These are phyloP conservation scores for Eutrema salsugineum DNA, from an alignment of 441 rosid genomes.

Conservation along the genomic window DNA sequence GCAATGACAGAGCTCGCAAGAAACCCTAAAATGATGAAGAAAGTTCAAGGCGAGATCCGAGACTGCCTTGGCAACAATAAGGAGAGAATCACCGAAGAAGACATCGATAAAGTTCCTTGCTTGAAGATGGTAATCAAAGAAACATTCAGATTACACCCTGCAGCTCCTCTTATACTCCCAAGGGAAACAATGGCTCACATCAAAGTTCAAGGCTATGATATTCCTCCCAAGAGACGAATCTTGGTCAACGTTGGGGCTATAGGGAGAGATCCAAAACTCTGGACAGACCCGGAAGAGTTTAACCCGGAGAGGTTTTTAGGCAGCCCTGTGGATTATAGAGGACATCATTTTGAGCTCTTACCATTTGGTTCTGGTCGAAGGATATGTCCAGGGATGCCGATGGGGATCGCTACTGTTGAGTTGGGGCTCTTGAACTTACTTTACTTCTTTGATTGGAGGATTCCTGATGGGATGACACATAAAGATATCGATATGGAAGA, in stretches of 20 bases:
- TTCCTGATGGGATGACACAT: constrained; percentile 25
- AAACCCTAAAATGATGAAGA: constrained; percentile 37
- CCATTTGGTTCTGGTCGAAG: constrained; percentile 39
- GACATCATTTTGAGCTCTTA: constrained; percentile 25
- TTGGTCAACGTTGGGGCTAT: constrained; percentile 25
- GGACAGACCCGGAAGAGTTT: constrained; percentile 32
- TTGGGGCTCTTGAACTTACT: constrained; percentile 32
- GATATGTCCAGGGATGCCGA: constrained; percentile 25
- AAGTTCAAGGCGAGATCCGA: constrained; percentile 39
- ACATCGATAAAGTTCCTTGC: constrained; percentile 34
- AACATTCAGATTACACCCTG: constrained; percentile 51
- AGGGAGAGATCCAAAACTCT: constrained; percentile 18
- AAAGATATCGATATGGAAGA: constrained; percentile 14
- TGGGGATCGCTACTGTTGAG: constrained; percentile 7
- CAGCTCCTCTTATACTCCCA: constrained; percentile 43
- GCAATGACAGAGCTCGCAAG: constrained; percentile 40
- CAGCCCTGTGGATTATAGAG: constrained; percentile 18
- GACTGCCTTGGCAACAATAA: constrained; percentile 31
- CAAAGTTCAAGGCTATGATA: constrained; percentile 26
- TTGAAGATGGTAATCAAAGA: constrained; percentile 44
- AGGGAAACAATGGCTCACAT: constrained; percentile 37
- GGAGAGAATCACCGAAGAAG: constrained; percentile 42
- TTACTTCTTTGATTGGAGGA: constrained; percentile 31
- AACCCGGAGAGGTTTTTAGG: constrained; percentile 30
- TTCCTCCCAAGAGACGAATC: constrained; percentile 18